Evolutionary conservation across 1,284 basidiomycete genomes (phyloP), one percentile per base, ranked within the genome.

Genomic region (Pseudozyma pruni): DNA sequence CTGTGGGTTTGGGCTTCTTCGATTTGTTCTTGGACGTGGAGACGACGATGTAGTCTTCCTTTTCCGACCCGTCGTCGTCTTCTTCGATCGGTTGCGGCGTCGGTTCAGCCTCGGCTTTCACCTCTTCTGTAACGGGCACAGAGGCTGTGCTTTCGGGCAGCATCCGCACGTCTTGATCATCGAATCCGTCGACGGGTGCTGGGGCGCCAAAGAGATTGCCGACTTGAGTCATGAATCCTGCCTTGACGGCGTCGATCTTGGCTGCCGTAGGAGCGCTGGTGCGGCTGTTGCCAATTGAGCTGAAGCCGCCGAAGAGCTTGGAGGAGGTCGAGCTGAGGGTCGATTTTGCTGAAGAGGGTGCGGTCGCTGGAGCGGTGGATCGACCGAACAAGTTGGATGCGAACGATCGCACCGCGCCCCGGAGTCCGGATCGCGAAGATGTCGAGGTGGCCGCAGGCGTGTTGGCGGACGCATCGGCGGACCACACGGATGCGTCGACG

Each of bases 21-120:
- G 43, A 16, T 16, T 57, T 52, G 19, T 42, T 34, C 39, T 66
- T 66, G 14, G 42, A 43, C 19, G 43, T 42, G 8, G 66, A 69
- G 13, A 70, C 55, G 37, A 70, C 51, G 19, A 70, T 63, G 37
- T 37, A 70, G 20, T 70, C 60, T 38, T 71, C 52, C 29, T 52
- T 60, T 7, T 60, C 53, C 7, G 44, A 39, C 3, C 25, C 43
- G 11, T 42, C 43, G 6, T 41, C 55, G 25, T 25, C 47, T 0
- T 27, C 25, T 5, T 42, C 40, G n/a, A 17, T 16, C 40, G 8
- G 39, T 40, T 11, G 39, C 22, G 4, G 27, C 38, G 27, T 43
- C 35, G 11, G n/a, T n/a, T 38, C 51, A 22, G 8, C 35, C n/a
- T 31, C 32, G 16, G 38, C n/a, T 4, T 8, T n/a, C n/a, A n/a